Conservation (phyloP, 768 basidiomycete species). For the Dacryopinax primogenitus region DNA sequence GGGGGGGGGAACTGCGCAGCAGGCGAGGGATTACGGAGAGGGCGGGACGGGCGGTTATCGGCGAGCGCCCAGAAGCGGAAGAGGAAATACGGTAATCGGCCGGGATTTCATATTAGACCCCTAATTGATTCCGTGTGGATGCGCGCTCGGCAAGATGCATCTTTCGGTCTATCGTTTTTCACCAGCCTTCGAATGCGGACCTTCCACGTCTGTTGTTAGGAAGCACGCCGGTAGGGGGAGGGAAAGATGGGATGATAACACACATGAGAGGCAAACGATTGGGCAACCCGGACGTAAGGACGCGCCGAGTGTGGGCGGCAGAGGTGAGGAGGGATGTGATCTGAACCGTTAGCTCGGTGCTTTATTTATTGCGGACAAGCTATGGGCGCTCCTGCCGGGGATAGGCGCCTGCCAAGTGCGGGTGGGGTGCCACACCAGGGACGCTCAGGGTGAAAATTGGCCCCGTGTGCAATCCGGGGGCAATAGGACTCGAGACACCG, state of each 20-base stretch:
- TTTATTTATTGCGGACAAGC: background rate
- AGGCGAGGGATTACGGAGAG: background rate
- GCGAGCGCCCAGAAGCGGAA: conserved; percentile 7
- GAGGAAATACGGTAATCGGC: conserved; percentile 7
- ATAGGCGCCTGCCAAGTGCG: conserved; percentile 5
- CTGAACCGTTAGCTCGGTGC: background rate
- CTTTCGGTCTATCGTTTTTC: background rate
- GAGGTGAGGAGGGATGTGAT: background rate
- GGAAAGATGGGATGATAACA: no score
- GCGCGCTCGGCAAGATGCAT: conserved; percentile 2
- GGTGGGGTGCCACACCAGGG: background rate
- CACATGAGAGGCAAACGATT: no score
- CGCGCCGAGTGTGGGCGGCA: no score
- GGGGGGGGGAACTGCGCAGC: background rate
- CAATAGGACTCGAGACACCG: background rate
- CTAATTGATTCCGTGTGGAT: background rate
- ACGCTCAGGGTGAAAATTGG: conserved; percentile 7
- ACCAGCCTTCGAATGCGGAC: background rate
- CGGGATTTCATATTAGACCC: conserved; percentile 4
- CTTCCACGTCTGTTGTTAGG: background rate
- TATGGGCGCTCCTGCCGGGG: conserved; percentile 7
- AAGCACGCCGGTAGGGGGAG: no score
- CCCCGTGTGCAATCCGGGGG: conserved; percentile 3
- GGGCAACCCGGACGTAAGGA: no score
- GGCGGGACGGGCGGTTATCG: conserved; percentile 2